Evolutionary conservation across 176 grass and related monocot genomes (phyloP).

Genomic region (Avena atlantica): DNA sequence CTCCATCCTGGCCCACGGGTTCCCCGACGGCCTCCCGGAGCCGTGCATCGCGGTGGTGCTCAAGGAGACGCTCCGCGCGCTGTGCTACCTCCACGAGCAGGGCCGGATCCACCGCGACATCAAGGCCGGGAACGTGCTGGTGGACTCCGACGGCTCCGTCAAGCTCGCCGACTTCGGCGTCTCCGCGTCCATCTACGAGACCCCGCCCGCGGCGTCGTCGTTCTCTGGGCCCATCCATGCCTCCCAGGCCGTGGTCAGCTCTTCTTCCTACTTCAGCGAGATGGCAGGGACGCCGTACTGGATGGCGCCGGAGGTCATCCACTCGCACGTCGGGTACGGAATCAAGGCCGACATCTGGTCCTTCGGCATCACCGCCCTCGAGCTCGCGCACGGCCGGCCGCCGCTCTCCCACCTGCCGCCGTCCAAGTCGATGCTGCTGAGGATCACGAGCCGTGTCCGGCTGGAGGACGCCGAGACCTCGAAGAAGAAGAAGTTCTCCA

Average conservation of each 20-base stretch:
- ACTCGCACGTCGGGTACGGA: conserved; percentile 89
- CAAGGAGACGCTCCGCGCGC: conserved; percentile 70
- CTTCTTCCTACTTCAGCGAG: conserved; percentile 73
- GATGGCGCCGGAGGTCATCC: conserved; percentile 97
- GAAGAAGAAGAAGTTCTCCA: conserved; percentile 79
- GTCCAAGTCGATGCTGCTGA: conserved; percentile 86
- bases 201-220: conserved; percentile 23
- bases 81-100: conserved; percentile 85
- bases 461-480: conserved; percentile 65
- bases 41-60: conserved; percentile 71
- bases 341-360: conserved; percentile 98
- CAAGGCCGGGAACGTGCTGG: conserved; percentile 83
- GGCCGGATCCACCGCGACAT: conserved; percentile 94
- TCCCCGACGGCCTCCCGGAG: conserved; percentile 73
- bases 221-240: conserved; percentile 27
- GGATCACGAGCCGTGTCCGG: conserved; percentile 73
- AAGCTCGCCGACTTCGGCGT: conserved; percentile 96
- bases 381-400: conserved; percentile 87
- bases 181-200: conserved; percentile 91
- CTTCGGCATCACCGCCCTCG: conserved; percentile 90
- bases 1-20: conserved; percentile 73
- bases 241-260: neutral
- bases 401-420: conserved; percentile 88
- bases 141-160: conserved; percentile 78
- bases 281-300: conserved; percentile 92